Conservation (phyloP, 2,329 filamentous ascomycete genomes). For the Fusarium ambrosium region DNA sequence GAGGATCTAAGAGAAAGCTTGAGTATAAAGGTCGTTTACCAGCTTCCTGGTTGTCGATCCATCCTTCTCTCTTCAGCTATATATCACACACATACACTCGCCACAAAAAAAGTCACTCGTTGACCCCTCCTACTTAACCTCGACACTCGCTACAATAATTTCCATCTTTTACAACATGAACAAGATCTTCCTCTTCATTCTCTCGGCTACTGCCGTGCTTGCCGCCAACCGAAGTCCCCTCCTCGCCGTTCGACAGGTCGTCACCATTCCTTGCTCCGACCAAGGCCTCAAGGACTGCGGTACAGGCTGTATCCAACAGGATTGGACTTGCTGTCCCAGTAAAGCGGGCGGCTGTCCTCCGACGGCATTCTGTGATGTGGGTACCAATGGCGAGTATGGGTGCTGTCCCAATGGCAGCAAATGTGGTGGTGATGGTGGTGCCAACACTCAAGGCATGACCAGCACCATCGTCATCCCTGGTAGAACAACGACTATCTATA, state of each 20-base stretch:
- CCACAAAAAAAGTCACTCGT: neutral
- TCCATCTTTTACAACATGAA: slow-evolving; percentile 39
- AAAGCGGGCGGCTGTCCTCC: slow-evolving; percentile 46
- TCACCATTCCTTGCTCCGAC: slow-evolving; percentile 42
- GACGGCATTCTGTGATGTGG: slow-evolving; percentile 42
- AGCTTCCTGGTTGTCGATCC: neutral
- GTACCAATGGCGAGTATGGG: slow-evolving; percentile 44
- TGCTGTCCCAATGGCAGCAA: slow-evolving; percentile 49
- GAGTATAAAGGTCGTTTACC: slow-evolving; percentile 4
- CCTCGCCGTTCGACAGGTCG: slow-evolving; percentile 39
- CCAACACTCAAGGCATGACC: slow-evolving; percentile 30
- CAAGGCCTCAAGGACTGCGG: slow-evolving; percentile 47
- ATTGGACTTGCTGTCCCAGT: slow-evolving; percentile 51
- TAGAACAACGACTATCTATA: slow-evolving; percentile 18
- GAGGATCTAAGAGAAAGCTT: neutral
- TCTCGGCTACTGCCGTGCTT: slow-evolving; percentile 38
- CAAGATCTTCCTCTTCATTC: slow-evolving; percentile 42
- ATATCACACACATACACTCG: neutral
- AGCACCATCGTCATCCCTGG: slow-evolving; percentile 27
- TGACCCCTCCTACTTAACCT: slow-evolving; percentile 10
- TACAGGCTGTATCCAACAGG: slow-evolving; percentile 45
- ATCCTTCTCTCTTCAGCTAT: neutral
- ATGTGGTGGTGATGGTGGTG: slow-evolving; percentile 47
- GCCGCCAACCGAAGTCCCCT: slow-evolving; percentile 34
- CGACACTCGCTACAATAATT: slow-evolving; percentile 6